These are phyloP conservation scores for Cadophora luteo-olivacea DNA, from an alignment of 2,329 filamentous ascomycete genomes.

Conservation along the genomic window DNA sequence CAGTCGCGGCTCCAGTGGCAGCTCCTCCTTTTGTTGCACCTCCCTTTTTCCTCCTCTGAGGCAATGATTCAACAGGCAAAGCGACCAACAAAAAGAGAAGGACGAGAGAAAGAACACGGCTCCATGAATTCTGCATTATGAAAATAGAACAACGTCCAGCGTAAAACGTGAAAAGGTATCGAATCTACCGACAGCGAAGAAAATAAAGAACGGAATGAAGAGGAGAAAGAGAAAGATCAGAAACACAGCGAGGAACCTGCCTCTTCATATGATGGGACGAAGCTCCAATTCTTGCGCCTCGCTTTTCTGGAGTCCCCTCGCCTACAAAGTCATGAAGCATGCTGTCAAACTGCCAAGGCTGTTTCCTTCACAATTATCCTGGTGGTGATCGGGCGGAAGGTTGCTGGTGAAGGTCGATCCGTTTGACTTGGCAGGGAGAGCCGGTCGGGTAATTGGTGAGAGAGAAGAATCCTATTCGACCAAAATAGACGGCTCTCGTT, in stretches of 20 bases:
- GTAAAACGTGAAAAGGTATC: constrained; percentile 25
- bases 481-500: neutral
- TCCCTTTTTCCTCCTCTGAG: constrained; percentile 31
- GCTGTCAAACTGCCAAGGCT: constrained; percentile 36
- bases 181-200: constrained; percentile 21
- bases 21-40: constrained; percentile 12
- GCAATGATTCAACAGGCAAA: constrained; percentile 33
- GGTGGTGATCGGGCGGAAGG: constrained; percentile 28
- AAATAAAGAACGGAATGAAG: constrained; percentile 19
- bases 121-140: constrained; percentile 33
- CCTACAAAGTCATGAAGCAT: constrained; percentile 19
- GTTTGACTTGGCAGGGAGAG: constrained; percentile 27
- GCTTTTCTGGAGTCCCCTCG: constrained; percentile 11
- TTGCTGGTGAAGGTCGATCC: constrained; percentile 23
- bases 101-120: constrained; percentile 33
- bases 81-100: constrained; percentile 31
- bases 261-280: constrained; percentile 25
- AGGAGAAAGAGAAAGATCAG: neutral
- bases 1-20: constrained; percentile 15
- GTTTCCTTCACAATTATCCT: constrained; percentile 31
- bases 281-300: constrained; percentile 17
- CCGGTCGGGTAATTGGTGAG: neutral
- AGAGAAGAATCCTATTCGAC: neutral
- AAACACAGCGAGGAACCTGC: constrained; percentile 1
- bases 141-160: constrained; percentile 36